Percentiles rank a stretch among this genome's conserved stretches.
Evolutionary conservation across 768 basidiomycete genomes (phyloP).

Genomic region (Podaxis sp.): DNA sequence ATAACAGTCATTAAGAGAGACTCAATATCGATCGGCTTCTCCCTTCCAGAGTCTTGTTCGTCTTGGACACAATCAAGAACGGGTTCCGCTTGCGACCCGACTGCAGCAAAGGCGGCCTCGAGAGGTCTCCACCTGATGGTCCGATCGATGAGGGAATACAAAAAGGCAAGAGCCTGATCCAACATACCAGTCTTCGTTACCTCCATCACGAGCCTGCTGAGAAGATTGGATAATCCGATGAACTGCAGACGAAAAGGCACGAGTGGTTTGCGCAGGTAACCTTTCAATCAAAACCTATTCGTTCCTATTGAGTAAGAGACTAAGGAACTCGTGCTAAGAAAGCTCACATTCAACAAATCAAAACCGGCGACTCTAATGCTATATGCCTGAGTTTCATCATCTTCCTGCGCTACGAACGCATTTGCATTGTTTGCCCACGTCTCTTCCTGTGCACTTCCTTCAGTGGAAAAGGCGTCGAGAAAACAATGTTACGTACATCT

Average conservation of each 20-base stretch:
- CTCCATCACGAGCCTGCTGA: constrained; percentile 49
- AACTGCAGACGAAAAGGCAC: constrained; percentile 52
- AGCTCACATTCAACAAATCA: constrained; percentile 72
- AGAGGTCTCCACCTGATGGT: constrained; percentile 83
- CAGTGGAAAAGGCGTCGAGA: constrained; percentile 3
- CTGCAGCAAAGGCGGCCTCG: constrained; percentile 78
- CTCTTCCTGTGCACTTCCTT: constrained; percentile 60
- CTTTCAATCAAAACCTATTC: constrained; percentile 59
- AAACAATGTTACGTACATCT: constrained; percentile 54
- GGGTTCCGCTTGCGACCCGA: constrained; percentile 79
- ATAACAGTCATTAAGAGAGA: constrained; percentile 75
- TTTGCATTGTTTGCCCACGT: constrained; percentile 90
- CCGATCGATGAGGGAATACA: neutral
- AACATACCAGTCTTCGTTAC: constrained; percentile 62
- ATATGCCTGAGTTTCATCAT: constrained; percentile 83
- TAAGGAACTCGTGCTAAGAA: neutral
- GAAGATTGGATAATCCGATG: constrained; percentile 58
- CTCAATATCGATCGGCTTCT: constrained; percentile 75
- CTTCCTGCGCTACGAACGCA: constrained; percentile 91
- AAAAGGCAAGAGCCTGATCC: neutral
- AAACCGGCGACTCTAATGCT: constrained; percentile 82
- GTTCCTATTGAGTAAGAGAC: neutral
- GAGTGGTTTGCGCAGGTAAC: constrained; percentile 45
- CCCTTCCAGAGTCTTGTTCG: constrained; percentile 59
- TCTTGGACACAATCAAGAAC: constrained; percentile 77